Conservation (phyloP, 371 early-diverging fungal species). For the Syncephalastrum sp. region DNA sequence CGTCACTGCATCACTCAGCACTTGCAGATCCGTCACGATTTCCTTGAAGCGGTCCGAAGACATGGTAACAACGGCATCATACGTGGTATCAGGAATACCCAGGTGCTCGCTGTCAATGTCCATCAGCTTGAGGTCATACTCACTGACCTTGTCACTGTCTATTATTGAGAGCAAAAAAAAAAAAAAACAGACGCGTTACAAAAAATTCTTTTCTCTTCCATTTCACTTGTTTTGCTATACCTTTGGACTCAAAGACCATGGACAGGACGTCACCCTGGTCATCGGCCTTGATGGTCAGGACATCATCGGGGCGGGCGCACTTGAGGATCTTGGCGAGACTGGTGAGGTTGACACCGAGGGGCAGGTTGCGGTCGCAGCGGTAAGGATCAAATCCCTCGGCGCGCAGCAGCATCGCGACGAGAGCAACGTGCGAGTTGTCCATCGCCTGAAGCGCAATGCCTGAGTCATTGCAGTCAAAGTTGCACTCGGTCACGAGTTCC, state of each 20-base stretch:
- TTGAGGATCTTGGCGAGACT: conserved; percentile 92
- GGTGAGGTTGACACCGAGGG: conserved; percentile 89
- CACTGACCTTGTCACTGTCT: conserved; percentile 86
- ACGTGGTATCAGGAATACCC: conserved; percentile 93
- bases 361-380: conserved; percentile 92
- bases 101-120: conserved; percentile 96
- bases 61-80: conserved; percentile 90
- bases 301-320: conserved; percentile 93
- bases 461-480: conserved; percentile 96
- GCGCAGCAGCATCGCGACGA: conserved; percentile 88
- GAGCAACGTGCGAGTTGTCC: conserved; percentile 98
- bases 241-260: conserved; percentile 83
- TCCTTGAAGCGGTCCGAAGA: conserved; percentile 90
- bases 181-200: background rate
- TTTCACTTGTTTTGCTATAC: conserved; percentile 24
- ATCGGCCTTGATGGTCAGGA: conserved; percentile 87
- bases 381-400: conserved; percentile 93
- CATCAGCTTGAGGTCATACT: conserved; percentile 96
- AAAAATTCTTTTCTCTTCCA: background rate
- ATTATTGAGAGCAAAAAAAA: background rate
- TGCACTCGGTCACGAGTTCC: conserved; percentile 96
- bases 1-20: conserved; percentile 82
- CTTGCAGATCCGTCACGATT: conserved; percentile 86
- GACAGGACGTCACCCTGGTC: conserved; percentile 83
- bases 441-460: conserved; percentile 98